Conservation (phyloP, 2,329 filamentous ascomycete species). For the Aureobasidium leucospermi region DNA sequence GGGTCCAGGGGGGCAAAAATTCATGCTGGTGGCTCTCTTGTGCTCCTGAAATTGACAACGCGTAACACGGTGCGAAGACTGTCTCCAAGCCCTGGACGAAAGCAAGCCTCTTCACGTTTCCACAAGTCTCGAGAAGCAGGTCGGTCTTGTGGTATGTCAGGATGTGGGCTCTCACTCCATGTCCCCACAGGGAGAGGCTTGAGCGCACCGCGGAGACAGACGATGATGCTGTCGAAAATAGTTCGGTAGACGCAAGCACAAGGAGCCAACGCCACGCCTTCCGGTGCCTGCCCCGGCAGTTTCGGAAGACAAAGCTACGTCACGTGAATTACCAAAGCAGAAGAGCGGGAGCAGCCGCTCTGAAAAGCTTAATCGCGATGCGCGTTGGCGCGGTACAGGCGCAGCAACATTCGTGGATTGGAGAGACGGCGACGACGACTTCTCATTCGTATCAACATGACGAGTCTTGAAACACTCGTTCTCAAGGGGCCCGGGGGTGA, state of each 20-base stretch:
- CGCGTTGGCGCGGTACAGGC: neutral
- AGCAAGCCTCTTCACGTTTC: neutral
- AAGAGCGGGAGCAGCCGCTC: neutral
- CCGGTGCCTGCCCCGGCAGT: neutral
- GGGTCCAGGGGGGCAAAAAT: neutral
- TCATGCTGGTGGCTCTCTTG: neutral
- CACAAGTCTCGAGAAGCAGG: neutral
- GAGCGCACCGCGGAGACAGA: neutral
- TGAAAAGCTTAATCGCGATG: neutral
- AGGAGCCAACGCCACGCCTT: neutral
- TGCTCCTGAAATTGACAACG: slow-evolving; percentile 1
- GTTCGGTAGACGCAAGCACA: neutral
- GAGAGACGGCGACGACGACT: neutral
- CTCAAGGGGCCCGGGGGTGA: slow-evolving; percentile 74
- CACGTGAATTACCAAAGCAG: neutral
- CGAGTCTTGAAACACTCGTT: slow-evolving; percentile 63
- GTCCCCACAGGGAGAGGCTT: neutral
- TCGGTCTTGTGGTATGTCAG: neutral
- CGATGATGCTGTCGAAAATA: neutral
- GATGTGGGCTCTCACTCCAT: neutral
- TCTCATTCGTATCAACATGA: slow-evolving; percentile 19
- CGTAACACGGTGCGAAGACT: neutral
- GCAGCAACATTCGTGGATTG: neutral
- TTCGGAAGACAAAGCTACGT: neutral
- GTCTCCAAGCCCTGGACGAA: neutral